Evolutionary conservation across 108 stramenopile species (phyloP).

Genomic region (Skeletonema costatum): DNA sequence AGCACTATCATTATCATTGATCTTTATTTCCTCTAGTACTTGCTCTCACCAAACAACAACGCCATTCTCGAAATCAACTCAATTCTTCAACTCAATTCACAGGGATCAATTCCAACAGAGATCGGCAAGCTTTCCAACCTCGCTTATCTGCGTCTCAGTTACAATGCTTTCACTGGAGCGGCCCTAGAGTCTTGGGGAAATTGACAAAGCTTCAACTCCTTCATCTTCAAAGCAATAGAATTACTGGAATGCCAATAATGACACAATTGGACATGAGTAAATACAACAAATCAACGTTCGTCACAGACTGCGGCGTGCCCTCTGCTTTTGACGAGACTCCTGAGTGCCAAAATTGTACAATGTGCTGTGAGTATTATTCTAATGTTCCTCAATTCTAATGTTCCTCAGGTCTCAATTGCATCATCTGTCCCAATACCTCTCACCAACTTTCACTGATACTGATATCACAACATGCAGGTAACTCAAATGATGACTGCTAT

Average conservation of each 20-base stretch:
- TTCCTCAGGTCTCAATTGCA: neutral
- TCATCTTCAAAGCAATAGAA: conserved; percentile 28
- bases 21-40: too few species aligned
- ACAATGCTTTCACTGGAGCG: conserved; percentile 52
- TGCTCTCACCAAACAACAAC: too few species aligned
- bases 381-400: neutral
- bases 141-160: conserved; percentile 40
- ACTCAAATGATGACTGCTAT: too few species aligned
- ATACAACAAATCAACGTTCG: neutral
- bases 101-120: conserved; percentile 58
- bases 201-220: conserved; percentile 9
- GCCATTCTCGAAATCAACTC: too few species aligned
- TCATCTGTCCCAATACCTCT: neutral
- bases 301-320: conserved; percentile 41
- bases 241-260: neutral
- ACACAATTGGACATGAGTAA: neutral
- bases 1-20: too few species aligned
- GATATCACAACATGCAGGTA: too few species aligned
- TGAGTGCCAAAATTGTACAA: conserved; percentile 18
- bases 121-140: conserved; percentile 55
- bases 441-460: neutral
- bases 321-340: conserved; percentile 18
- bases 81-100: neutral
- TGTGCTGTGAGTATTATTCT: conserved; percentile 30
- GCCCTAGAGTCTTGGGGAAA: conserved; percentile 2